A percentile compares a stretch with the other conserved stretches of the same genome.
phyloP scores from a whole-genome alignment of 2,329 filamentous ascomycete species.

The Colletotrichum tabaci region DNA sequence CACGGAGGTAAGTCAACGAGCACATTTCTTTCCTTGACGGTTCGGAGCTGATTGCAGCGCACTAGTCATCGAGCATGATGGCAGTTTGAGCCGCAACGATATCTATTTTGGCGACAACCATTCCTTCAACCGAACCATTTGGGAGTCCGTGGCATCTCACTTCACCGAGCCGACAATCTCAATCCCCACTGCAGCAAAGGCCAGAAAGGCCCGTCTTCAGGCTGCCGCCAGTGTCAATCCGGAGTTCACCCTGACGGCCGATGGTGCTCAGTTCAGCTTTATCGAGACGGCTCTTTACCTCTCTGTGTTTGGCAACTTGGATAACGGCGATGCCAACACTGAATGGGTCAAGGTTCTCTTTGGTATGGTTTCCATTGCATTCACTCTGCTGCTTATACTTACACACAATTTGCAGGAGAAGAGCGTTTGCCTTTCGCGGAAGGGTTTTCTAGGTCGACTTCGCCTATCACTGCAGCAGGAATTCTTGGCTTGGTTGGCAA shows the following conservation, averaged over 20 bases:
- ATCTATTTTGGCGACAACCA: constrained; percentile 50
- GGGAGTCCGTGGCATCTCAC: constrained; percentile 44
- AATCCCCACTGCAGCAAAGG: constrained; percentile 49
- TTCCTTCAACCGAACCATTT: constrained; percentile 49
- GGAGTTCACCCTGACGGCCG: constrained; percentile 42
- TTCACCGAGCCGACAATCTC: constrained; percentile 46
- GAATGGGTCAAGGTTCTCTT: constrained; percentile 44
- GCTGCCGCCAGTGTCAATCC: constrained; percentile 47
- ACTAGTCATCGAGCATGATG: constrained; percentile 54
- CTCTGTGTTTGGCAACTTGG: constrained; percentile 44
- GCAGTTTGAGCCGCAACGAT: constrained; percentile 51
- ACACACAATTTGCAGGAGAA: constrained; percentile 20
- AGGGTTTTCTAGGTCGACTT: constrained; percentile 35
- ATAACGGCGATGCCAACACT: constrained; percentile 43
- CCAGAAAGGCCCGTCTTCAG: constrained; percentile 47
- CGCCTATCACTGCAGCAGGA: constrained; percentile 32
- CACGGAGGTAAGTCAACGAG: constrained; percentile 42
- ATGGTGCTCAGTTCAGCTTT: constrained; percentile 42
- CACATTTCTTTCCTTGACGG: neutral
- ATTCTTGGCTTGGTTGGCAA: constrained; percentile 38
- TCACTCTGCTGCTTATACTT: neutral
- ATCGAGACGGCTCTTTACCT: constrained; percentile 46
- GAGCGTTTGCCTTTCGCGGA: constrained; percentile 41
- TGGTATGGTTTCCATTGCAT: constrained; percentile 10
- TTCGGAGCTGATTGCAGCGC: neutral